Base-by-base conservation (phyloP, 2,329 filamentous ascomycete species). In the Daldinia sp. region DNA sequence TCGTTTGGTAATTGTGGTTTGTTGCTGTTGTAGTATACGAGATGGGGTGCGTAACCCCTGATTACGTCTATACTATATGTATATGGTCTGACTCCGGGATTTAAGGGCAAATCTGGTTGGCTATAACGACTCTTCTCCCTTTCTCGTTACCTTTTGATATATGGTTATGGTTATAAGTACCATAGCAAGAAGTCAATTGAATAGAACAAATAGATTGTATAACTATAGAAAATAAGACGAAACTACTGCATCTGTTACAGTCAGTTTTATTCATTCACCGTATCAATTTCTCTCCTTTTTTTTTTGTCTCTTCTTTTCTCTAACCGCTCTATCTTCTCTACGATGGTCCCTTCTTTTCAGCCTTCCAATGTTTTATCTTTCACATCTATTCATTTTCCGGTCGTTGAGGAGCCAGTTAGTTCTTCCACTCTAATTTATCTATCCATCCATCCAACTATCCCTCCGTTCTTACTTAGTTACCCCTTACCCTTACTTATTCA, bases 281-380 rank as follows among this genome's bases (percentile, higher is more conserved):
- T 44, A 60, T 51, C 42, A 13, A 48, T 6, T 46, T 26, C 39
- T 50, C 33, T 48, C 37, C 28, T 46, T 6, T 58, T 50, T 50
- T 48, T 54, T 39, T 46, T 13, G 46, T 30, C 33, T 33, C 15
- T 33, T 30, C n/a, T 51, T 51, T n/a, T 51, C 46, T 51, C 26
- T 51, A 51, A n/a, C 46, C 26, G 13, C 26, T 18, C 46, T 33
- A 28, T 50, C 46, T 18, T 12, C 39, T 41, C 48, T 60, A 50
- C 30, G 23, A 46, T 41, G 4, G 15, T 7, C 26, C 7, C 7
- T 33, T 26, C 46, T n/a, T 33, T 26, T 18, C 46, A 30, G 26
- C 26, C 26, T 46, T 6, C 20, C 42, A 46, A 12, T 4, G 35
- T 10, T 10, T 20, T n/a, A 26, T 26, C 10, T 26, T 20, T 46